Evolutionary conservation across 768 basidiomycete genomes (phyloP).

Genomic region (Tubosaeta sp.): DNA sequence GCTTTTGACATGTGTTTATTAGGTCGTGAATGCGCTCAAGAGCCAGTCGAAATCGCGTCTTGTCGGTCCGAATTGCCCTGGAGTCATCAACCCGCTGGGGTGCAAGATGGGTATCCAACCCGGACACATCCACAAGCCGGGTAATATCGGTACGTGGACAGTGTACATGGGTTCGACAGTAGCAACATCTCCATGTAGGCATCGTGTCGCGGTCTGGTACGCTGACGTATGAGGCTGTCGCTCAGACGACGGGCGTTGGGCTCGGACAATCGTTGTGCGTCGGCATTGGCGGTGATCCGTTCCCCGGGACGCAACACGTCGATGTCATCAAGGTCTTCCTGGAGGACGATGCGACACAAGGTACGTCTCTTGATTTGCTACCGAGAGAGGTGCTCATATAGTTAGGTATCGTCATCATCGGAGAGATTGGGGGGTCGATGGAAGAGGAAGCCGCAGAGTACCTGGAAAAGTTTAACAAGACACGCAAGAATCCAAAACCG

Average conservation of each 20-base stretch:
- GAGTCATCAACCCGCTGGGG: conserved; percentile 93
- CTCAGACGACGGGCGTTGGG: conserved; percentile 92
- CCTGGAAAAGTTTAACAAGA: conserved; percentile 89
- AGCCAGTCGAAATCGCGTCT: conserved; percentile 92
- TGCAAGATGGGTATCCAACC: conserved; percentile 99
- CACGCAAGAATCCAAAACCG: conserved; percentile 80
- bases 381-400: conserved; percentile 2
- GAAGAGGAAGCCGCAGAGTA: conserved; percentile 99
- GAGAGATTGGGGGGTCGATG: conserved; percentile 99
- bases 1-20: not conserved
- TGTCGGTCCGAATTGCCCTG: conserved; percentile 98
- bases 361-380: conserved; percentile 32
- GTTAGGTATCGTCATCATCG: conserved; percentile 92
- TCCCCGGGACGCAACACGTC: conserved; percentile 92
- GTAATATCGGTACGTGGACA: conserved; percentile 74
- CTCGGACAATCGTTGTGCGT: conserved; percentile 96
- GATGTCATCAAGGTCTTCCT: conserved; percentile 97
- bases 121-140: conserved; percentile 95
- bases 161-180: not conserved
- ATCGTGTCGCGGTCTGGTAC: conserved; percentile 96
- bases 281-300: conserved; percentile 96
- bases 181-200: conserved; percentile 39
- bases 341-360: conserved; percentile 90
- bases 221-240: conserved; percentile 97
- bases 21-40: conserved; percentile 93